Conservation (phyloP, 768 basidiomycete genomes). For the Chlorophyllum brunneum region DNA sequence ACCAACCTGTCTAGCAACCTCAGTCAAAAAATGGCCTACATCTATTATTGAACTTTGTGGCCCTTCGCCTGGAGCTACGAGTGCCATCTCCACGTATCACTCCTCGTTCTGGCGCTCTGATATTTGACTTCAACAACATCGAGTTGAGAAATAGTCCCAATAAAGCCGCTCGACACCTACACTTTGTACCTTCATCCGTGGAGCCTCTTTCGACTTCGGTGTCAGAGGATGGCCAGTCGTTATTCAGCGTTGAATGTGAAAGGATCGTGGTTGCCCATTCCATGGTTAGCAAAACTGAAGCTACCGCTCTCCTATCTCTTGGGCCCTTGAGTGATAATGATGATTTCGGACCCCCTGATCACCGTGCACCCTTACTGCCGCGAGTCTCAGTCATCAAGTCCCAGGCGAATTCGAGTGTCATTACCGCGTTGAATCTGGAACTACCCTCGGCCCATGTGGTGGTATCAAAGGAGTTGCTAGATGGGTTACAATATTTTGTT, state of each 20-base stretch:
- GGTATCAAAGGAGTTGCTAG: conserved; percentile 62
- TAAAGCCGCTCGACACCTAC: conserved; percentile 15
- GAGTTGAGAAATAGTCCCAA: conserved; percentile 18
- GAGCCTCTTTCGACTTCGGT: not conserved
- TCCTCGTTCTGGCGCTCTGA: conserved; percentile 64
- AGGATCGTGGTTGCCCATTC: conserved; percentile 51
- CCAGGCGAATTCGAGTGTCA: conserved; percentile 14
- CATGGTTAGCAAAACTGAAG: conserved; percentile 14
- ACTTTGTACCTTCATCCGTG: conserved; percentile 21
- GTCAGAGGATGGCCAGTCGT: not conserved
- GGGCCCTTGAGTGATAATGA: conserved; percentile 10
- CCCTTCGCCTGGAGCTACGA: conserved; percentile 66
- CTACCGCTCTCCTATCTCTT: conserved; percentile 12
- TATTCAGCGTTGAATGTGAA: conserved; percentile 28
- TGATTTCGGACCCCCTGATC: not conserved
- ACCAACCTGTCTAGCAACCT: not conserved
- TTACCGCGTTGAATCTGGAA: conserved; percentile 29
- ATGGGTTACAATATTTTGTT: conserved; percentile 81
- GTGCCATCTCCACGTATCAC: conserved; percentile 52
- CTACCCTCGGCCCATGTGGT: conserved; percentile 64
- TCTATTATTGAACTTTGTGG: conserved; percentile 37
- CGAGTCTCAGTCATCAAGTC: conserved; percentile 31
- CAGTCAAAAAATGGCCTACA: not conserved
- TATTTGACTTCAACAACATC: conserved; percentile 60
- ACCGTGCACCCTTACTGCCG: conserved; percentile 24